A percentile compares a stretch with the other conserved stretches of the same genome.
Conservation (phyloP, 352 stramenopile genomes). For the Pythium guiyangense region DNA sequence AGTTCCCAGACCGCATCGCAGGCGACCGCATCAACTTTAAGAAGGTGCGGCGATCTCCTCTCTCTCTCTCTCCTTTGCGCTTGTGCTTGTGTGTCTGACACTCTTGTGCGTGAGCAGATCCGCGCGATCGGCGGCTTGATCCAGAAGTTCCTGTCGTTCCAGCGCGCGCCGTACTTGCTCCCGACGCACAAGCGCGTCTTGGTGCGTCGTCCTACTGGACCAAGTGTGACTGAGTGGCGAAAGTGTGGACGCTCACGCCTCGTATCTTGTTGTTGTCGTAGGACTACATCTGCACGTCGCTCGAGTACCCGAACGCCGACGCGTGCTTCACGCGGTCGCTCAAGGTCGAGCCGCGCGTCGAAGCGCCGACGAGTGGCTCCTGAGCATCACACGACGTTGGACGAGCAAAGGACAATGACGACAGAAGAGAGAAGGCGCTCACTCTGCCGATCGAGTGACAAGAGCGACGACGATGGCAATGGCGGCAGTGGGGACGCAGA, state of each 20-base stretch:
- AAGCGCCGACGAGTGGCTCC: conserved; percentile 22
- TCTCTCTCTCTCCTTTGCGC: too few relatives aligned
- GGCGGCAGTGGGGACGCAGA: too few relatives aligned
- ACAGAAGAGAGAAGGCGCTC: too few relatives aligned
- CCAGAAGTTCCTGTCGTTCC: conserved; percentile 49
- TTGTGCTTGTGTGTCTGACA: not conserved
- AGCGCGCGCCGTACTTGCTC: conserved; percentile 78
- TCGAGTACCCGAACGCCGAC: conserved; percentile 59
- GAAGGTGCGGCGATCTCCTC: conserved; percentile 34
- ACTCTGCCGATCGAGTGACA: too few relatives aligned
- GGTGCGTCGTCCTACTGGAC: conserved; percentile 32
- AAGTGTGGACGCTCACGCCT: too few relatives aligned
- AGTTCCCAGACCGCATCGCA: conserved; percentile 76
- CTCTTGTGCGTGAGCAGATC: conserved; percentile 33
- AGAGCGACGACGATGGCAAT: too few relatives aligned
- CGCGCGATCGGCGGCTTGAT: conserved; percentile 64
- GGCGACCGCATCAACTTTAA: conserved; percentile 85
- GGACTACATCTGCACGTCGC: conserved; percentile 72
- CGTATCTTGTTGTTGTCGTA: too few relatives aligned
- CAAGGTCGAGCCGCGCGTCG: conserved; percentile 77
- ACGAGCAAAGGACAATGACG: too few relatives aligned
- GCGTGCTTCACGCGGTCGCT: conserved; percentile 78
- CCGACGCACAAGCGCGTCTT: conserved; percentile 74
- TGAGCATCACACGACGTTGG: not conserved
- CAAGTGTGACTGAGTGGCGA: too few relatives aligned